phyloP scores from a whole-genome alignment of 2,329 filamentous ascomycete genomes.

The Aureobasidium sp. region DNA sequence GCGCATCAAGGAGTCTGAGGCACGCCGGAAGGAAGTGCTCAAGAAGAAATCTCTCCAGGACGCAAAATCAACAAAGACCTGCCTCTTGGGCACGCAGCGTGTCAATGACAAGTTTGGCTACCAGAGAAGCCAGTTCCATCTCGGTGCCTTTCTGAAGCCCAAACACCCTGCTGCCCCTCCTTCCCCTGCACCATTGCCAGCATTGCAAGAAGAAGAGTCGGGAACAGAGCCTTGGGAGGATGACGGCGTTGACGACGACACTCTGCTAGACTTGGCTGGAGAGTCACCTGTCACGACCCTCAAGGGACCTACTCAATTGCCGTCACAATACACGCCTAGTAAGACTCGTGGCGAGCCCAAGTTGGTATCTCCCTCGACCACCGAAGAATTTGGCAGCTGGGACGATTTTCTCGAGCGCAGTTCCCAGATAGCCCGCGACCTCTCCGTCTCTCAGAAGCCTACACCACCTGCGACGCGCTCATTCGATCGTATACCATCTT shows the following conservation, averaged over 20 bases:
- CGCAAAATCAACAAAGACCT: slow-evolving; percentile 15
- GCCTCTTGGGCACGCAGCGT: slow-evolving; percentile 27
- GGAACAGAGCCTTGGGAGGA: slow-evolving; percentile 12
- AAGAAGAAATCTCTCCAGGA: slow-evolving; percentile 25
- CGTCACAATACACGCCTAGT: not conserved
- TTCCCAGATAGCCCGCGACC: slow-evolving; percentile 40
- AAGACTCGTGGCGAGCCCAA: not conserved
- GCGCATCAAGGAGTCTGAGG: slow-evolving; percentile 28
- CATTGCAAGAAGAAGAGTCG: not conserved
- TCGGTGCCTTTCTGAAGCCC: slow-evolving; percentile 29
- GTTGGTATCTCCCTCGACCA: not conserved
- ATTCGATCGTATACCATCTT: slow-evolving; percentile 27
- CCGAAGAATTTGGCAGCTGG: slow-evolving; percentile 22
- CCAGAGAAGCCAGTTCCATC: slow-evolving; percentile 30
- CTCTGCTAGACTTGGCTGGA: slow-evolving; percentile 21
- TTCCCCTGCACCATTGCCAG: not conserved
- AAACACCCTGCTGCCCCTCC: not conserved
- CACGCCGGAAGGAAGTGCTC: slow-evolving; percentile 24
- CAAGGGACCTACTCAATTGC: not conserved
- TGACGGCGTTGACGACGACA: slow-evolving; percentile 28
- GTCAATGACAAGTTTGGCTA: slow-evolving; percentile 29
- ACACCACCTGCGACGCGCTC: slow-evolving; percentile 4
- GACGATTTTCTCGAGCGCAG: slow-evolving; percentile 38
- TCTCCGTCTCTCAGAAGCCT: slow-evolving; percentile 19
- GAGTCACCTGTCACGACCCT: slow-evolving; percentile 2